Evolutionary conservation across 306 rosid genomes (phyloP).

Genomic region (Malus orientalis): DNA sequence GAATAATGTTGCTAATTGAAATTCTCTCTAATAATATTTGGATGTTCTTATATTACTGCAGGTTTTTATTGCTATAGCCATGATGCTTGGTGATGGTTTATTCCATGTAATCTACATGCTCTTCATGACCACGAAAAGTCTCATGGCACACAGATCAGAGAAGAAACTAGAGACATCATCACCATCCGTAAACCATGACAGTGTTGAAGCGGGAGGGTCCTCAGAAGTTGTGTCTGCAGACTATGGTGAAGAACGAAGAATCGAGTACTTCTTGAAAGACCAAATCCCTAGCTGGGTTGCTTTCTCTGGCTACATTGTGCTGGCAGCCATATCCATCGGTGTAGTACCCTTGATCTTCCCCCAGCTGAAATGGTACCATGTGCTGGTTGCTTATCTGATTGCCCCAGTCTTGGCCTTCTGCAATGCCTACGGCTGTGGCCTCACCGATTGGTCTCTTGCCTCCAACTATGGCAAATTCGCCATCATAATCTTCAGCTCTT

Average conservation of each 20-base stretch:
- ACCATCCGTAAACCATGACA: not conserved
- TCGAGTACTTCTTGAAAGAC: constrained; percentile 44
- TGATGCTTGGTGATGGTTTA: constrained; percentile 77
- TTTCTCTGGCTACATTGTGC: constrained; percentile 28
- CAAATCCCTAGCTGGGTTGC: constrained; percentile 55
- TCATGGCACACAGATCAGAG: constrained; percentile 4
- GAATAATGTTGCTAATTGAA: not conserved
- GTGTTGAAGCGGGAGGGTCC: not conserved
- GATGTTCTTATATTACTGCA: not conserved
- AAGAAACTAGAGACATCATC: not conserved
- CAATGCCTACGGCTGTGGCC: constrained; percentile 73
- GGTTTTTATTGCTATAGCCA: constrained; percentile 58
- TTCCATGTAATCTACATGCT: constrained; percentile 57
- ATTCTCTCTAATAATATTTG: not conserved
- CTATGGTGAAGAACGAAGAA: constrained; percentile 33
- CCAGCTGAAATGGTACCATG: constrained; percentile 60
- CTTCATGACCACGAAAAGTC: constrained; percentile 24
- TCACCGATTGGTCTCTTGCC: constrained; percentile 77
- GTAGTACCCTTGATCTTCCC: constrained; percentile 43
- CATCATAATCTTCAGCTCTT: constrained; percentile 56
- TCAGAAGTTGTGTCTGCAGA: not conserved
- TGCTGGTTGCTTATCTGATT: constrained; percentile 39
- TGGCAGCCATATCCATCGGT: constrained; percentile 39
- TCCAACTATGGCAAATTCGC: constrained; percentile 73
- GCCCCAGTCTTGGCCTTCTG: constrained; percentile 70